Percentiles rank a stretch among this genome's conserved stretches.
Evolutionary conservation across 1,284 basidiomycete species (phyloP).

Genomic region (Vanrija pseudolonga): DNA sequence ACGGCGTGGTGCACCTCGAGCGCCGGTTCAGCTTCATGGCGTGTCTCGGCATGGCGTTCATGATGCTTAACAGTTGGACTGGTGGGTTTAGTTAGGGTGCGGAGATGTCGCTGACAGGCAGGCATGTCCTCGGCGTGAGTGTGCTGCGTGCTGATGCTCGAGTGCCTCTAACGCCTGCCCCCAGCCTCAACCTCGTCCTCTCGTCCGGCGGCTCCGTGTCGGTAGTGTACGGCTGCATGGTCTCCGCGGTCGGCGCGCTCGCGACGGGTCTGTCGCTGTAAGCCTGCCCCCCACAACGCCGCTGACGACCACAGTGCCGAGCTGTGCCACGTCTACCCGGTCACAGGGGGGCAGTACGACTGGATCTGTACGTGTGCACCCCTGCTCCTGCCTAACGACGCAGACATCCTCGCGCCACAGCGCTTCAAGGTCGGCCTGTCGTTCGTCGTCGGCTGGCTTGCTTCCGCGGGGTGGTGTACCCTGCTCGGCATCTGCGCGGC

Average conservation of each 20-base stretch:
- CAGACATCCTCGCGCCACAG: constrained; percentile 7
- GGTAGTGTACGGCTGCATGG: constrained; percentile 44
- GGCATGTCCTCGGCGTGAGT: too few species aligned
- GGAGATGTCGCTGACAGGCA: too few species aligned
- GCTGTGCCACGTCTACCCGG: constrained; percentile 8
- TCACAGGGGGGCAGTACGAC: constrained; percentile 41
- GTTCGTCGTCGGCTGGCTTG: constrained; percentile 14
- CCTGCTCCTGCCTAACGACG: constrained; percentile 4
- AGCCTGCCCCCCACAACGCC: neutral
- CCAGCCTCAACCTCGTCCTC: constrained; percentile 24
- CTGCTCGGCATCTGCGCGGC: constrained; percentile 39
- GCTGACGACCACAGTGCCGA: constrained; percentile 3
- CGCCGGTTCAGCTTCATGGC: constrained; percentile 8
- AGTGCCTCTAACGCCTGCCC: too few species aligned
- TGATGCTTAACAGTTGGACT: constrained; percentile 12
- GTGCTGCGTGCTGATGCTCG: too few species aligned
- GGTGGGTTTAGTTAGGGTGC: neutral
- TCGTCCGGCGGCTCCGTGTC: constrained; percentile 39
- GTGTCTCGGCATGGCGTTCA: constrained; percentile 10
- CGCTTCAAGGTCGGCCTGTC: constrained; percentile 2
- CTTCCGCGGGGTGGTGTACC: constrained; percentile 43
- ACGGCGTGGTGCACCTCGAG: constrained; percentile 1
- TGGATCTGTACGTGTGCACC: constrained; percentile 17
- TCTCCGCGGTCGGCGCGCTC: constrained; percentile 29
- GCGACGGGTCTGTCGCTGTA: constrained; percentile 28